A percentile compares a stretch with the other conserved stretches of the same genome.
Conservation (phyloP, 768 basidiomycete species). For the Tephrocybe rancida region DNA sequence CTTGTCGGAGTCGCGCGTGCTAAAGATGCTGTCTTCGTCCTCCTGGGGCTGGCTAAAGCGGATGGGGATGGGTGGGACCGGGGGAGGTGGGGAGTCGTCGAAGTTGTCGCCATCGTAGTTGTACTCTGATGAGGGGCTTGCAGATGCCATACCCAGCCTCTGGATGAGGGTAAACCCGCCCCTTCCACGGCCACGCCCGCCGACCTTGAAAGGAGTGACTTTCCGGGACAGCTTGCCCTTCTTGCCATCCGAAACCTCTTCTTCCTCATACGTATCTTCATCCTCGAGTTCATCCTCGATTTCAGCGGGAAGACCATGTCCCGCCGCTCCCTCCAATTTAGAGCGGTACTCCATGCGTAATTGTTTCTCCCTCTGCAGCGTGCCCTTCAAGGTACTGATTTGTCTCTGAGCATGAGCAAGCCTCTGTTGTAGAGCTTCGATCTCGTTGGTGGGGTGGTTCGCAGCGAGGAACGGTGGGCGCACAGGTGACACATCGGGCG, state of each 20-base stretch:
- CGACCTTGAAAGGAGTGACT: conserved; percentile 58
- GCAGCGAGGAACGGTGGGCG: conserved; percentile 63
- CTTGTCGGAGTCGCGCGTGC: conserved; percentile 23
- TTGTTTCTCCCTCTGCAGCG: conserved; percentile 83
- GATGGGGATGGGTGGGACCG: conserved; percentile 44
- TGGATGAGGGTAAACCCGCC: conserved; percentile 62
- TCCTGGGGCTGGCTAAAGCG: conserved; percentile 34
- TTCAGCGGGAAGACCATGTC: conserved; percentile 33
- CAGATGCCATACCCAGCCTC: conserved; percentile 60
- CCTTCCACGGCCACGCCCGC: conserved; percentile 51
- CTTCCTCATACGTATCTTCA: conserved; percentile 35
- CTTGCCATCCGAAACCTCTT: conserved; percentile 41
- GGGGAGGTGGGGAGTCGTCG: conserved; percentile 37
- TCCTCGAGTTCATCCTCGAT: conserved; percentile 44
- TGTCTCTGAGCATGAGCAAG: conserved; percentile 88
- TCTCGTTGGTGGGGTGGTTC: conserved; percentile 78
- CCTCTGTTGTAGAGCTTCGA: conserved; percentile 79
- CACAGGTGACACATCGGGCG: conserved; percentile 62
- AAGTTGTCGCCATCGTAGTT: conserved; percentile 38
- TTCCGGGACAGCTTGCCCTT: conserved; percentile 37
- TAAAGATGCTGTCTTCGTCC: conserved; percentile 42
- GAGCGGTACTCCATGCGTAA: conserved; percentile 67
- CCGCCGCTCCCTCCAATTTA: conserved; percentile 48
- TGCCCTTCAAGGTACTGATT: conserved; percentile 79
- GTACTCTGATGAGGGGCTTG: conserved; percentile 52